Conservation (phyloP, 1,284 basidiomycete species). For the Somion occarium region DNA sequence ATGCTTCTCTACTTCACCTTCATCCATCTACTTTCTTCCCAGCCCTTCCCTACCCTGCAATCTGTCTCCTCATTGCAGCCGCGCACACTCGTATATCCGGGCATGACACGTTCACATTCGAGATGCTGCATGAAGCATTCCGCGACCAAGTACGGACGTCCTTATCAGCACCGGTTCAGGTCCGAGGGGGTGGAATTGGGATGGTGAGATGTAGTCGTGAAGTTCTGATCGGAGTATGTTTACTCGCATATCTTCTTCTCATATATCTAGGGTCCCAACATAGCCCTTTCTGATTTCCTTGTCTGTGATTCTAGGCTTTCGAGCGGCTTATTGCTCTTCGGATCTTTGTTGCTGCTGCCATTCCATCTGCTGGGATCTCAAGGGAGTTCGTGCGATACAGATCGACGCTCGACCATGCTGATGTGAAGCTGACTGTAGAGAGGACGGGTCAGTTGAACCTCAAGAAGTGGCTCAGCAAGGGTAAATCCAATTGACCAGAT, state of each 20-base stretch:
- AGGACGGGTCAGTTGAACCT: conserved; percentile 62
- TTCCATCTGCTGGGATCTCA: conserved; percentile 40
- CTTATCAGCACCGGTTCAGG: conserved; percentile 64
- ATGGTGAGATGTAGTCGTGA: conserved; percentile 63
- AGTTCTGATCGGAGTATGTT: conserved; percentile 55
- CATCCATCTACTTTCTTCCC: not conserved
- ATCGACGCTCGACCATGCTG: conserved; percentile 49
- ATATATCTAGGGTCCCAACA: too few species aligned
- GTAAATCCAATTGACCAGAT: conserved; percentile 11
- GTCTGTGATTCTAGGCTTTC: conserved; percentile 49
- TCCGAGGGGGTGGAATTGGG: conserved; percentile 68
- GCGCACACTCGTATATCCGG: conserved; percentile 61
- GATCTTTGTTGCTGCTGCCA: conserved; percentile 46
- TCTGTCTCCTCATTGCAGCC: conserved; percentile 73
- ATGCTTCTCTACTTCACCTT: not conserved
- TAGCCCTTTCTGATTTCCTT: not conserved
- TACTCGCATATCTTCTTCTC: conserved; percentile 1
- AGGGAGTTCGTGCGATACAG: conserved; percentile 68
- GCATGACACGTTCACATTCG: conserved; percentile 69
- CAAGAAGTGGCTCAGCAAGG: conserved; percentile 71
- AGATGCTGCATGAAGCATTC: conserved; percentile 71
- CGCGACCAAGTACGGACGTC: conserved; percentile 64
- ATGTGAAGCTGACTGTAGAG: conserved; percentile 63
- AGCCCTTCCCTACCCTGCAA: conserved; percentile 66
- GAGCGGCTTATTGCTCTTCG: conserved; percentile 51